Conservation (phyloP, 257 asterid species). For the Linaria vulgaris region DNA sequence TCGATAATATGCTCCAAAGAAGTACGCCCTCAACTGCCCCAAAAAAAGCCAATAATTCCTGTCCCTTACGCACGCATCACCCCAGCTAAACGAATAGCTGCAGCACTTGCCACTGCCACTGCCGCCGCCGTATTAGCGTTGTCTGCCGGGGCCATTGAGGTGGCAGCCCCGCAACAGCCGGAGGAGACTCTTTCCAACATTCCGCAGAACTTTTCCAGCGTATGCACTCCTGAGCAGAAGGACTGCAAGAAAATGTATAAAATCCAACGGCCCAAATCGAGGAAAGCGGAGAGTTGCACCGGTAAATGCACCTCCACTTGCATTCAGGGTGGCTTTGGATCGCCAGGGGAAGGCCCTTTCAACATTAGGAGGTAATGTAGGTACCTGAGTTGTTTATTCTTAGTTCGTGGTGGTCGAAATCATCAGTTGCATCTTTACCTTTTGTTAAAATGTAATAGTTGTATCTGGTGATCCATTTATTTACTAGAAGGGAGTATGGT, state of each 20-base stretch:
- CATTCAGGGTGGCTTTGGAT: conserved; percentile 77
- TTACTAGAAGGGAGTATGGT: neutral
- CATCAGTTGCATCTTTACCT: no score
- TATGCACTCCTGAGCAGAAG: conserved; percentile 45
- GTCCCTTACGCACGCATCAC: conserved; percentile 21
- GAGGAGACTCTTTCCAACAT: conserved; percentile 73
- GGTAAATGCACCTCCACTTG: conserved; percentile 74
- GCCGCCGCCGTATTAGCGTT: conserved; percentile 36
- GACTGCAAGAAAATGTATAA: conserved; percentile 59
- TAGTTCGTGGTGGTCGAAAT: no score
- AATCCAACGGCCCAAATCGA: conserved; percentile 81
- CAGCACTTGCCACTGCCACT: conserved; percentile 17
- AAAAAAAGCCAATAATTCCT: conserved; percentile 17
- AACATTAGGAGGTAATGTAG: conserved; percentile 61
- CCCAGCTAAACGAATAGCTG: conserved; percentile 22
- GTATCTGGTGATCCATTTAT: neutral
- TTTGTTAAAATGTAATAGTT: no score
- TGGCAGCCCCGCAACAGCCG: conserved; percentile 42
- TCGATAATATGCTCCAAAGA: conserved; percentile 36
- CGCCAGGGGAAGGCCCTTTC: conserved; percentile 96
- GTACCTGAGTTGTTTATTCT: neutral
- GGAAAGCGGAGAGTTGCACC: conserved; percentile 77
- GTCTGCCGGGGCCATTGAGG: conserved; percentile 45
- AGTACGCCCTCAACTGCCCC: conserved; percentile 17
- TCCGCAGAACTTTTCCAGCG: conserved; percentile 74